These are phyloP conservation scores for Neophaeococcomyces aloes DNA, from an alignment of 2,329 filamentous ascomycete species.

Conservation along the genomic window DNA sequence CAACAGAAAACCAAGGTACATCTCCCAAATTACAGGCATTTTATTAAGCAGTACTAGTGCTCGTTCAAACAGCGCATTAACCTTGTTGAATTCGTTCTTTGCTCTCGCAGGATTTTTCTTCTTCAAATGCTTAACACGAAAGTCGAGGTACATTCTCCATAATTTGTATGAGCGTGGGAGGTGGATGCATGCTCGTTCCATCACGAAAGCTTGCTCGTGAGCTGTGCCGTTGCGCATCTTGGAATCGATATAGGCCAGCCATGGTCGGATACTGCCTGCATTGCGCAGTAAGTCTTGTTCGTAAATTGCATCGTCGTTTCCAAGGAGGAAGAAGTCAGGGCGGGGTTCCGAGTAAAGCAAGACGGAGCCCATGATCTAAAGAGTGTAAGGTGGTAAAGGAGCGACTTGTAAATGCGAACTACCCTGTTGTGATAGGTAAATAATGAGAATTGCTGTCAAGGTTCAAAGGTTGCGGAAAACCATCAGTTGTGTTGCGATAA, in stretches of 20 bases:
- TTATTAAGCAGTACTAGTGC: conserved; percentile 92
- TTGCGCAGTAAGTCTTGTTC: conserved; percentile 91
- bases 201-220: conserved; percentile 75
- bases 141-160: conserved; percentile 92
- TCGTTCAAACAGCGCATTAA: conserved; percentile 88
- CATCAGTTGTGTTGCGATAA: too few species aligned
- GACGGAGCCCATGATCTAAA: conserved; percentile 5
- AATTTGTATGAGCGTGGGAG: conserved; percentile 94
- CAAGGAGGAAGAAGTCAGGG: conserved; percentile 25
- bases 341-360: conserved; percentile 8
- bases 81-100: conserved; percentile 74
- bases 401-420: too few species aligned
- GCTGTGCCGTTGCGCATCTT: conserved; percentile 77
- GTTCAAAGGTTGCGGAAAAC: too few species aligned
- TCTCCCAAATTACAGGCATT: conserved; percentile 97
- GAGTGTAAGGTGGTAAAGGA: too few species aligned
- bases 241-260: conserved; percentile 87
- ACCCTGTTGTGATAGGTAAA: too few species aligned
- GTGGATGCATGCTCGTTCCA: conserved; percentile 83
- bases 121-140: conserved; percentile 69
- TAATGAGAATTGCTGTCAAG: too few species aligned
- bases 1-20: conserved; percentile 85
- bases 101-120: conserved; percentile 74
- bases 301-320: conserved; percentile 85
- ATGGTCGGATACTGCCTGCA: conserved; percentile 76